Evolutionary conservation across 345 rosid genomes (phyloP).

Genomic region (Clarkia xantiana): DNA sequence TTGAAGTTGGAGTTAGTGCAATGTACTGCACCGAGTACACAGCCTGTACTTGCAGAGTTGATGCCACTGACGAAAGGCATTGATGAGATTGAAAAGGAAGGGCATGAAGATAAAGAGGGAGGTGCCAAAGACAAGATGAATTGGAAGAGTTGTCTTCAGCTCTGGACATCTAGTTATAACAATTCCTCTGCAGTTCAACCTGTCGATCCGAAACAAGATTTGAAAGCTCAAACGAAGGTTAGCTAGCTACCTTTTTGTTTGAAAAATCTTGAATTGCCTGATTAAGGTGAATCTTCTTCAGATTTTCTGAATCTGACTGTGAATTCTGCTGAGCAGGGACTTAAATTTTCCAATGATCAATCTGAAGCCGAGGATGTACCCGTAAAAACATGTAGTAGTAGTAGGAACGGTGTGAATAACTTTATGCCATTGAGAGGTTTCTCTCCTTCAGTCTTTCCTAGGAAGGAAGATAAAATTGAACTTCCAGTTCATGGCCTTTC

Average conservation of each 20-base stretch:
- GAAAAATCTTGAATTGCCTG: neutral
- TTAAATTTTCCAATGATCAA: neutral
- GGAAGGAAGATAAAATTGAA: conserved; percentile 21
- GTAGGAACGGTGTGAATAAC: conserved; percentile 18
- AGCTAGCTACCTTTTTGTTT: neutral
- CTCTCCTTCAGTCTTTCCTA: conserved; percentile 9
- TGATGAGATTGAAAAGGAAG: conserved; percentile 15
- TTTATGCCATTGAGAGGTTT: conserved; percentile 27
- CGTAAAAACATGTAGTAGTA: conserved; percentile 19
- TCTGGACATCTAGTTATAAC: conserved; percentile 35
- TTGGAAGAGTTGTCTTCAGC: conserved; percentile 66
- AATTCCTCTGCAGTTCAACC: conserved; percentile 7
- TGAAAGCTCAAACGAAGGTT: conserved; percentile 40
- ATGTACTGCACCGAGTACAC: conserved; percentile 13
- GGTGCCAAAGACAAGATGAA: conserved; percentile 44
- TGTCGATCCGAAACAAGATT: conserved; percentile 21
- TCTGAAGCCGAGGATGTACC: conserved; percentile 11
- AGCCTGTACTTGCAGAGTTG: conserved; percentile 65
- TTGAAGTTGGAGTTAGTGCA: conserved; percentile 40
- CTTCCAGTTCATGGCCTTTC: conserved; percentile 28
- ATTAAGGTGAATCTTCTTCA: neutral
- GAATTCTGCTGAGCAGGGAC: conserved; percentile 13
- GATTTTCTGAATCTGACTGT: neutral
- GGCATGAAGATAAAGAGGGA: conserved; percentile 16
- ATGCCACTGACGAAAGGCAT: conserved; percentile 36